These are phyloP conservation scores for Penicillium maclennaniae DNA, from an alignment of 495 filamentous ascomycete genomes.

Conservation along the genomic window DNA sequence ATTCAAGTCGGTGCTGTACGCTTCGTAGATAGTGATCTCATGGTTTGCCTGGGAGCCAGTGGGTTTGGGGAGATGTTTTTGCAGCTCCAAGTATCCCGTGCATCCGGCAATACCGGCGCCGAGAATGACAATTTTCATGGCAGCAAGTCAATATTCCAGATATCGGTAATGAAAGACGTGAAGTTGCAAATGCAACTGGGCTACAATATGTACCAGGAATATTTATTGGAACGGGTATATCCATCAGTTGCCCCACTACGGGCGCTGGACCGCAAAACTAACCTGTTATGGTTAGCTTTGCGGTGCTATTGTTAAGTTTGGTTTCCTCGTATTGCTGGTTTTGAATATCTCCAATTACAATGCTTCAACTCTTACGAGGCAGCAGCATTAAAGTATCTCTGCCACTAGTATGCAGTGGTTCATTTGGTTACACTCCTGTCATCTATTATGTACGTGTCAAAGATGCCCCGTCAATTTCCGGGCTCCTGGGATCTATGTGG, in stretches of 20 bases:
- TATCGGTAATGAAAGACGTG: background rate
- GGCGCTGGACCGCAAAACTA: constrained; percentile 6
- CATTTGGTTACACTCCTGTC: background rate
- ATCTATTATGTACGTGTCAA: background rate
- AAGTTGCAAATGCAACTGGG: background rate
- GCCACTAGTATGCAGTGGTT: background rate
- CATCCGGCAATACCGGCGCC: constrained; percentile 48
- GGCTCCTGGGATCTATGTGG: background rate
- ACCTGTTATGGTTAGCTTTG: background rate
- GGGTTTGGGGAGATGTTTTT: constrained; percentile 28
- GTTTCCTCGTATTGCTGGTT: background rate
- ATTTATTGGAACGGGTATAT: constrained; percentile 1
- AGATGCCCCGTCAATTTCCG: background rate
- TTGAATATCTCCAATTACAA: too few species aligned
- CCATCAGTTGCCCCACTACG: background rate
- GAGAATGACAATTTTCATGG: constrained; percentile 49
- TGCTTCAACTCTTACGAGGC: background rate
- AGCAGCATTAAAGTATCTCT: background rate
- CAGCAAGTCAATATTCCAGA: background rate
- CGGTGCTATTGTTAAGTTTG: background rate
- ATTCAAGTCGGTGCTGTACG: constrained; percentile 11
- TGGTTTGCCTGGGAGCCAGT: constrained; percentile 1
- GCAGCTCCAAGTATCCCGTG: constrained; percentile 41
- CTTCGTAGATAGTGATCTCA: constrained; percentile 19
- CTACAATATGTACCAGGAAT: constrained; percentile 2